phyloP scores from a whole-genome alignment of 768 basidiomycete species.

The Rickenella mellea region DNA sequence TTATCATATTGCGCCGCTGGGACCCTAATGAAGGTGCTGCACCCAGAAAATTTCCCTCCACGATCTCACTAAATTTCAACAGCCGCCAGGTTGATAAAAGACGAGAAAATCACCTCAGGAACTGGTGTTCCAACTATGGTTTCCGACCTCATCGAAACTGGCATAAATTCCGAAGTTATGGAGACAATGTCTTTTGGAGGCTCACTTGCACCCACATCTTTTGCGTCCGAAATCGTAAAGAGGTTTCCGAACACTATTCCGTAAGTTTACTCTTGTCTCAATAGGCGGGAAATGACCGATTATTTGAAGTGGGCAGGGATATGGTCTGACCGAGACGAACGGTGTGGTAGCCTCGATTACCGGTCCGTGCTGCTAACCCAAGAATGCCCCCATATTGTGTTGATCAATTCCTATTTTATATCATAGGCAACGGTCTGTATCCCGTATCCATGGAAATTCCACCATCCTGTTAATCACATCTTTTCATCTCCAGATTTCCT shows the following conservation, averaged over 20 bases:
- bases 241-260: constrained; percentile 10
- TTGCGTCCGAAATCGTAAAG: constrained; percentile 7
- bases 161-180: constrained; percentile 3
- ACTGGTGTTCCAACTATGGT: constrained; percentile 61
- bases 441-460: no score
- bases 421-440: no score
- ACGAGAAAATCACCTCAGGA: constrained; percentile 44
- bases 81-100: constrained; percentile 32
- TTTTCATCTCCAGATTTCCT: no score
- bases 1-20: constrained; percentile 51
- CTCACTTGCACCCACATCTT: constrained; percentile 11
- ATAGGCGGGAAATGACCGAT: not conserved
- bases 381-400: not conserved
- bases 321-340: constrained; percentile 18
- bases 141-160: constrained; percentile 42
- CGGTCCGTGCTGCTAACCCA: constrained; percentile 6
- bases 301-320: constrained; percentile 5
- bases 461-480: no score
- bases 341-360: constrained; percentile 10
- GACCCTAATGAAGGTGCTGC: constrained; percentile 46
- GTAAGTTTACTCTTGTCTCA: constrained; percentile 1
- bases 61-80: constrained; percentile 2
- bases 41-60: constrained; percentile 6
- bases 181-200: constrained; percentile 18
- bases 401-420: not conserved